These are phyloP conservation scores for Colletotrichum filicis DNA, from an alignment of 2,329 filamentous ascomycete genomes.

Conservation along the genomic window DNA sequence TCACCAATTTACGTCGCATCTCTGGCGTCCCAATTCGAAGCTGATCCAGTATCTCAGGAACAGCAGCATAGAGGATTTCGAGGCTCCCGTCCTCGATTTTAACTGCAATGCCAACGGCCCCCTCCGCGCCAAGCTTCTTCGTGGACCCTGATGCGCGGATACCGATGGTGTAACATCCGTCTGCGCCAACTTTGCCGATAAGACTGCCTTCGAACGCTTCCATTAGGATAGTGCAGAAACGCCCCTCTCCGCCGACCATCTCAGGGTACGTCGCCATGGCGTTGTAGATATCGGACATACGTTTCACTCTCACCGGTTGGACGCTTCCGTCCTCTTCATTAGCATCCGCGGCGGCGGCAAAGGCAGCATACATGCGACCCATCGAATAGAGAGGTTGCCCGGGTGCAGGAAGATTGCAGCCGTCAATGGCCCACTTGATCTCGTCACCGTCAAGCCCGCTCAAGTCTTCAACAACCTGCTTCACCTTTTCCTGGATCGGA, in stretches of 20 bases:
- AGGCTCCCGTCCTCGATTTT: slow-evolving; percentile 61
- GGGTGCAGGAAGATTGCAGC: slow-evolving; percentile 59
- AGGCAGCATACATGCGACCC: slow-evolving; percentile 47
- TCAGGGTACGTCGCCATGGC: slow-evolving; percentile 56
- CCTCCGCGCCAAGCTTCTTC: slow-evolving; percentile 46
- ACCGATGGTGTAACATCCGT: slow-evolving; percentile 59
- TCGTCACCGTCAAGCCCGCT: slow-evolving; percentile 40
- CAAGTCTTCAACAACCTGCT: slow-evolving; percentile 48
- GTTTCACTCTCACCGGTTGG: slow-evolving; percentile 28
- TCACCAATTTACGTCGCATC: slow-evolving; percentile 41
- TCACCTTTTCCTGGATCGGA: slow-evolving; percentile 53
- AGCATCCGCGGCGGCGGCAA: slow-evolving; percentile 48
- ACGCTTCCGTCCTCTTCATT: neutral
- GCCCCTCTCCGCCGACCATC: slow-evolving; percentile 54
- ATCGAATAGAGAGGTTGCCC: slow-evolving; percentile 51
- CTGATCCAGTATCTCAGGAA: slow-evolving; percentile 56
- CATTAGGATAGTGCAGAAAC: slow-evolving; percentile 61
- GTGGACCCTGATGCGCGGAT: slow-evolving; percentile 51
- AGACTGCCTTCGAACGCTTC: slow-evolving; percentile 46
- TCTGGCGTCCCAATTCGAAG: slow-evolving; percentile 49
- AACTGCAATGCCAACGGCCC: slow-evolving; percentile 54
- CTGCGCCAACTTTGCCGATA: slow-evolving; percentile 60
- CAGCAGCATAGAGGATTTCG: slow-evolving; percentile 54
- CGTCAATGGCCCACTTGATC: slow-evolving; percentile 55
- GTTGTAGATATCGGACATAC: slow-evolving; percentile 49